phyloP scores from a whole-genome alignment of 352 stramenopile genomes.

The Aphanomyces euteiches region DNA sequence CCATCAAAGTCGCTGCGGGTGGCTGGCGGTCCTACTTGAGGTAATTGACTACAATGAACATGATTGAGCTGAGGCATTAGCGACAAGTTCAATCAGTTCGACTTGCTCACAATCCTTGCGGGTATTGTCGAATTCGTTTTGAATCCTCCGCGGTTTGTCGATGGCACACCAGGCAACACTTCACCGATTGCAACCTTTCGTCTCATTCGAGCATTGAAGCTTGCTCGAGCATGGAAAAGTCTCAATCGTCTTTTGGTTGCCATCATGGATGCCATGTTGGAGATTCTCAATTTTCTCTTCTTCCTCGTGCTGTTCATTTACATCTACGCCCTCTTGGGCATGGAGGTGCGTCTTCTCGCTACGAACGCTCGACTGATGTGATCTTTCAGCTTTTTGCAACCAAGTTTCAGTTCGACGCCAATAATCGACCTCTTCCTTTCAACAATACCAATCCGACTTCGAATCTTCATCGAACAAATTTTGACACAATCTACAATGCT shows the following conservation, averaged over 20 bases:
- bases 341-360: conserved; percentile 2
- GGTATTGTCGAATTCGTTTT: conserved; percentile 64
- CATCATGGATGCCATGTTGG: conserved; percentile 51
- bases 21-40: conserved; percentile 63
- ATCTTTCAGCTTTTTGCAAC: conserved; percentile 88
- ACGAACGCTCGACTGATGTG: neutral
- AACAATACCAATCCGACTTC: conserved; percentile 16
- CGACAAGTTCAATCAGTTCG: conserved; percentile 81
- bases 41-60: neutral
- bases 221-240: conserved; percentile 89
- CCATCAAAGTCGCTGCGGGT: conserved; percentile 82
- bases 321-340: conserved; percentile 51
- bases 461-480: conserved; percentile 62
- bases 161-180: conserved; percentile 39
- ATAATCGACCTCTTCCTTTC: conserved; percentile 31
- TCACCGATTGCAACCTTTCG: conserved; percentile 87
- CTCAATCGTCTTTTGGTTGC: conserved; percentile 84
- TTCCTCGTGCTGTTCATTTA: conserved; percentile 74
- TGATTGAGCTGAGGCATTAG: conserved; percentile 12
- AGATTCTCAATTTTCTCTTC: conserved; percentile 68
- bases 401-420: conserved; percentile 88
- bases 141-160: conserved; percentile 66
- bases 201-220: conserved; percentile 93
- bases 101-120: conserved; percentile 80
- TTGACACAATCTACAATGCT: conserved; percentile 79